Evolutionary conservation across 768 basidiomycete genomes (phyloP).

Genomic region (Hydnomerulius pinastri): DNA sequence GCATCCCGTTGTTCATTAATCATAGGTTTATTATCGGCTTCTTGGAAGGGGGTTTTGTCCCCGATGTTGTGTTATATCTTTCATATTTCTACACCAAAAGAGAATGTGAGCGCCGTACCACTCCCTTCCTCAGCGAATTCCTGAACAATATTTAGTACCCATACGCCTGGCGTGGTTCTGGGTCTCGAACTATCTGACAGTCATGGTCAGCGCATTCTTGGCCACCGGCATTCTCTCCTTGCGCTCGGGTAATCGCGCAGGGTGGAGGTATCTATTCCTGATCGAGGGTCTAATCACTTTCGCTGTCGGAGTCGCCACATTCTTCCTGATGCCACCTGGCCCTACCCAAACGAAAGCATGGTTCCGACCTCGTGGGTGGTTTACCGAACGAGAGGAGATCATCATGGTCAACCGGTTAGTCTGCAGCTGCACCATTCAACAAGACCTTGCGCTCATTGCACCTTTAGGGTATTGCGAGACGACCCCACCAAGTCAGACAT

Average conservation of each 20-base stretch:
- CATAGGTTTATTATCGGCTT: slow-evolving; percentile 54
- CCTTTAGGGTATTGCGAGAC: slow-evolving; percentile 55
- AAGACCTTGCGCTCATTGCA: not conserved
- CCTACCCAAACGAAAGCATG: slow-evolving; percentile 60
- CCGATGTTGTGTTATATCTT: slow-evolving; percentile 64
- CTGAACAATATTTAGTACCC: too few relatives aligned
- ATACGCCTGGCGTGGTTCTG: slow-evolving; percentile 68
- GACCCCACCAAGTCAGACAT: slow-evolving; percentile 67
- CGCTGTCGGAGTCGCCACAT: slow-evolving; percentile 52
- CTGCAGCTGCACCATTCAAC: not conserved
- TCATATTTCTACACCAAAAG: slow-evolving; percentile 64
- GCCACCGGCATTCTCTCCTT: slow-evolving; percentile 62
- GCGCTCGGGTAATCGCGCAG: slow-evolving; percentile 18
- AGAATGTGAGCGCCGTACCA: slow-evolving; percentile 52
- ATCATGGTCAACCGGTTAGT: slow-evolving; percentile 50
- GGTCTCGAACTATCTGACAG: slow-evolving; percentile 56
- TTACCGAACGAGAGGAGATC: slow-evolving; percentile 58
- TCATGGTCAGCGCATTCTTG: slow-evolving; percentile 61
- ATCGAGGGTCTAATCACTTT: slow-evolving; percentile 50
- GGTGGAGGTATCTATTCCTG: slow-evolving; percentile 48
- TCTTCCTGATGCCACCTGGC: slow-evolving; percentile 61
- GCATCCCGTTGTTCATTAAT: not conserved
- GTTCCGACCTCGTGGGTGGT: slow-evolving; percentile 65
- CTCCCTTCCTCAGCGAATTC: too few relatives aligned
- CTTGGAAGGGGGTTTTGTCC: slow-evolving; percentile 65